Base-by-base conservation (phyloP, 2,329 filamentous ascomycete species). In the Pyrenophora tritici-repentis region DNA sequence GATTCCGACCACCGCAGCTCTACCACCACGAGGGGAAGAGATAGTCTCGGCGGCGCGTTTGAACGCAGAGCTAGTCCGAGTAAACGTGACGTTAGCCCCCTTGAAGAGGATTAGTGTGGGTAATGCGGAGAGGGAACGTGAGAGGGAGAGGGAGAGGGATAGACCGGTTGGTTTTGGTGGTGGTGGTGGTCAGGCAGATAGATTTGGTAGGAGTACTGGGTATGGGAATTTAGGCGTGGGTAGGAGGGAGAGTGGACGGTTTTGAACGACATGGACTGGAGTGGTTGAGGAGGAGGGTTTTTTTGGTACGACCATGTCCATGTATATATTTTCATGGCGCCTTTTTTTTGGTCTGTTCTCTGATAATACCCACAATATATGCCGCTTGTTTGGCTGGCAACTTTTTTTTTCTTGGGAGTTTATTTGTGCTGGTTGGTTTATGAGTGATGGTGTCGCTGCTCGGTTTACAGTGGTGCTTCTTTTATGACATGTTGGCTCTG, bases 41-140 rank as follows among this genome's bases (percentile, higher is more conserved):
- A 64, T 14, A 58, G 63, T 29, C 36, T 64, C 2, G 54, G 63
- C 4, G 66, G 65, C 2, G 53, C 57, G 14, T 62, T 63, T 13
- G 64, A 70, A 47, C 58, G 63, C 37, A 60, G 62, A 39, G 50
- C 60, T 2, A 77, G 73, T 51, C 74, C 76, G 2, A 59, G 47
- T 33, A 69, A 67, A 50, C 58, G 68, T 22, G 72, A 71, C 8
- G 73, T 73, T 0, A 79, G 76, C 56, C 76, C 77, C 13, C 41
- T 79, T 79, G 54, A 79, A 79, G 67, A 66, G 75, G 16, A 69
- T 72, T 42, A 77, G 73, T 53, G 76, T 73, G 44, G 72, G 75
- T 17, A 53, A 37, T 20, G 35, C 43, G 29, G 38, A 42, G 5
- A 29, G 42, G 22, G 48, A 41, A 22, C 32, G 37, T 16, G 51